phyloP scores from a whole-genome alignment of 768 basidiomycete species.

The Plicaturopsis crispa region DNA sequence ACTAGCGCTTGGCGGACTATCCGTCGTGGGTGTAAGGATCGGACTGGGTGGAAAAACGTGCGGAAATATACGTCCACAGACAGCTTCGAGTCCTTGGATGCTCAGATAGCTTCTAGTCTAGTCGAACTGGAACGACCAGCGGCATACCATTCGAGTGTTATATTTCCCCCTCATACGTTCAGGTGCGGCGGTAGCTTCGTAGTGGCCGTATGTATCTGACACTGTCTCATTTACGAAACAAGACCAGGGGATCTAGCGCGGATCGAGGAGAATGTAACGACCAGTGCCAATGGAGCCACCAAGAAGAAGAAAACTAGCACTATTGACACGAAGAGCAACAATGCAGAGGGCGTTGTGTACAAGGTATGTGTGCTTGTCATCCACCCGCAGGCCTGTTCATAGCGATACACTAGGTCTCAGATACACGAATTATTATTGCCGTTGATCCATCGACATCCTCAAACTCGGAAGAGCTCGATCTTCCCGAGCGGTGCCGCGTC shows the following conservation, averaged over 20 bases:
- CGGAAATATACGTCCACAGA: conserved; percentile 12
- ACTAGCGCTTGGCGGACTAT: conserved; percentile 68
- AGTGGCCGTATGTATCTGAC: conserved; percentile 3
- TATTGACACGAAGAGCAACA: conserved; percentile 29
- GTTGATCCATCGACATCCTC: conserved; percentile 57
- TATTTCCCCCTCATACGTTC: conserved; percentile 84
- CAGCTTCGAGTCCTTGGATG: not conserved
- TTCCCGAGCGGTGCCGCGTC: conserved; percentile 80
- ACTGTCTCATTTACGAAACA: conserved; percentile 19
- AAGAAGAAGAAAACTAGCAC: conserved; percentile 38
- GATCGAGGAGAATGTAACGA: conserved; percentile 62
- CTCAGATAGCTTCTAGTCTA: conserved; percentile 47
- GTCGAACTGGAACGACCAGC: conserved; percentile 80
- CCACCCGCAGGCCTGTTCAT: conserved; percentile 1
- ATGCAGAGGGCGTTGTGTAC: conserved; percentile 78
- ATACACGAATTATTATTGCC: conserved; percentile 75
- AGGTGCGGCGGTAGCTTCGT: no score
- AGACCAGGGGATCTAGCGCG: conserved; percentile 86
- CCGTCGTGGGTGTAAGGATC: conserved; percentile 63
- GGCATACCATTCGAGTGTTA: conserved; percentile 63
- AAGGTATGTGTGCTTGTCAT: conserved; percentile 36
- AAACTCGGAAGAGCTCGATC: conserved; percentile 54
- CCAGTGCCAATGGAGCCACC: conserved; percentile 27
- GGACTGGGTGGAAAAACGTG: conserved; percentile 94
- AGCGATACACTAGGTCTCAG: conserved; percentile 51